phyloP scores from a whole-genome alignment of 78 protist genomes.

The Dictyostelium firmibasis region DNA sequence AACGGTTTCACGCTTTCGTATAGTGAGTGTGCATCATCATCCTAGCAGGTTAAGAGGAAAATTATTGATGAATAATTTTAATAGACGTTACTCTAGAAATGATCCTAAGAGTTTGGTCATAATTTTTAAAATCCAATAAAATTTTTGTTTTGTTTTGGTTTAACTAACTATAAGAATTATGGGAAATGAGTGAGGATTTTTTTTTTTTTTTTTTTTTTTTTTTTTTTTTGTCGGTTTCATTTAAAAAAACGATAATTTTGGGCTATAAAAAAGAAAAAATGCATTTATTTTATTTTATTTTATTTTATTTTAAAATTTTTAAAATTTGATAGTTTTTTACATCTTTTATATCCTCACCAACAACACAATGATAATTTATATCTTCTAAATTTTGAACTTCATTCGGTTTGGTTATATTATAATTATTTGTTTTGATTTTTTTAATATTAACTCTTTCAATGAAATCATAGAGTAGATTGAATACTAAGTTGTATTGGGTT shows the following conservation, averaged over 20 bases:
- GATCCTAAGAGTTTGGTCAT: conserved; percentile 2
- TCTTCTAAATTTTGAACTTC: neutral
- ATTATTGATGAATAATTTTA: neutral
- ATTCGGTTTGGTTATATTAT: neutral
- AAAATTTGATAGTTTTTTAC: neutral
- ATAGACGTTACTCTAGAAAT: neutral
- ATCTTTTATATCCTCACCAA: conserved; percentile 12
- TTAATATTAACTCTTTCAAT: neutral
- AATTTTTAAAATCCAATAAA: too few relatives aligned
- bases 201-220: too few relatives aligned
- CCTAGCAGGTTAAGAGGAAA: neutral
- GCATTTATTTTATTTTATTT: too few relatives aligned
- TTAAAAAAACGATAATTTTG: too few relatives aligned
- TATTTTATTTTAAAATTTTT: neutral
- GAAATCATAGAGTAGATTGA: neutral
- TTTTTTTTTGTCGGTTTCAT: too few relatives aligned
- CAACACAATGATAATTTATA: neutral
- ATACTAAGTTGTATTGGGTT: neutral
- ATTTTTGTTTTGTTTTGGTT: too few relatives aligned
- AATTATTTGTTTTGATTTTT: conserved; percentile 2
- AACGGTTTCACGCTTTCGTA: neutral
- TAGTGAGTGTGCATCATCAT: neutral
- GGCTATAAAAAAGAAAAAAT: too few relatives aligned
- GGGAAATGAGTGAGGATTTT: too few relatives aligned
- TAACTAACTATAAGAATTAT: too few relatives aligned